Evolutionary conservation across 371 early-diverging fungal genomes (phyloP).

Genomic region (Amoeboaphelidium occidentale): DNA sequence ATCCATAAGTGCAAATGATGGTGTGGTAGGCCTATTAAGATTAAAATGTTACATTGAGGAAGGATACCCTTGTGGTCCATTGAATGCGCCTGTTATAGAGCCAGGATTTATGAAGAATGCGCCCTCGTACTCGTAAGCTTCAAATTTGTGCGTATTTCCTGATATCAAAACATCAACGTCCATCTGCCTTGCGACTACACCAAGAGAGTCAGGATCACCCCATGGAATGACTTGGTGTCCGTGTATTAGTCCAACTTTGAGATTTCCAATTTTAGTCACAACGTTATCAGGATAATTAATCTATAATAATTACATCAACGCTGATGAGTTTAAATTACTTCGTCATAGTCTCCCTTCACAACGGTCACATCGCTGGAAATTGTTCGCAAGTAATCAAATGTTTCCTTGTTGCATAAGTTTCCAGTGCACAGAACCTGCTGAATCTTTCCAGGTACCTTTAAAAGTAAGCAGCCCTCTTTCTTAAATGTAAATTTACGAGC

Average conservation of each 20-base stretch:
- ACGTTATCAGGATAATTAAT: slow-evolving; percentile 13
- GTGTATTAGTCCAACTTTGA: slow-evolving; percentile 60
- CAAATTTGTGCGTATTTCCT: slow-evolving; percentile 68
- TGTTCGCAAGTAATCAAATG: slow-evolving; percentile 56
- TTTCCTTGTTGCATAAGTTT: slow-evolving; percentile 52
- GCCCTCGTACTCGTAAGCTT: slow-evolving; percentile 67
- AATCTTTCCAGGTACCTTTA: slow-evolving; percentile 48
- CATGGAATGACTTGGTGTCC: slow-evolving; percentile 74
- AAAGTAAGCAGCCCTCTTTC: no score
- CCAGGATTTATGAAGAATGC: slow-evolving; percentile 83
- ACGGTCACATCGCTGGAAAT: slow-evolving; percentile 49
- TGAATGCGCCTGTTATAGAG: slow-evolving; percentile 66
- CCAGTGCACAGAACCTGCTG: slow-evolving; percentile 83
- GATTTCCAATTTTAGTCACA: slow-evolving; percentile 40
- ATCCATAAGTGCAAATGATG: slow-evolving; percentile 87
- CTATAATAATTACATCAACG: slow-evolving; percentile 18
- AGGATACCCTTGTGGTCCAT: slow-evolving; percentile 11
- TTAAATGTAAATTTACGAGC: slow-evolving; percentile 34
- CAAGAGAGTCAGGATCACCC: slow-evolving; percentile 56
- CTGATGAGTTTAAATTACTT: slow-evolving; percentile 14
- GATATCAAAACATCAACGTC: slow-evolving; percentile 68
- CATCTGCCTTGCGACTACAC: slow-evolving; percentile 49
- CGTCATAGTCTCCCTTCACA: slow-evolving; percentile 69
- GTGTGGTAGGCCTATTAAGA: slow-evolving; percentile 15
- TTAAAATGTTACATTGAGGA: neutral